Conservation (phyloP, 176 grass and related monocot species). For the Bolboschoenus planiculmis region DNA sequence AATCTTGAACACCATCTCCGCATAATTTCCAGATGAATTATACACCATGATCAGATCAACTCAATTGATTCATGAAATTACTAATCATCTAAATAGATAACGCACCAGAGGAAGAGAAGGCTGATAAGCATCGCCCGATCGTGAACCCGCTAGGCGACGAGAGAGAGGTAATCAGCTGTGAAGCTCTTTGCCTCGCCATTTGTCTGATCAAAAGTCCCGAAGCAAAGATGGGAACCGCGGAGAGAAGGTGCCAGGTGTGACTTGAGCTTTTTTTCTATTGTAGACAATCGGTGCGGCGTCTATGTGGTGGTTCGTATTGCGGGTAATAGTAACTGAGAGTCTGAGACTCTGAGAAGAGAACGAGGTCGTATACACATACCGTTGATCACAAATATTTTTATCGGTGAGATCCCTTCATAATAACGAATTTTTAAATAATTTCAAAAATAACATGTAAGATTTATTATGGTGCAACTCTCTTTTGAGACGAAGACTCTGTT, state of each 20-base stretch:
- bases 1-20: no score
- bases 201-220: neutral
- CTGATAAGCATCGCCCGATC: neutral
- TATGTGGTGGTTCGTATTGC: neutral
- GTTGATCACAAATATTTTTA: no score
- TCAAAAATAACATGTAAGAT: no score
- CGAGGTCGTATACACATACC: no score
- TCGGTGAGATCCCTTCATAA: no score
- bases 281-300: neutral
- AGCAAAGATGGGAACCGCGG: neutral
- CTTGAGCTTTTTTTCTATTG: neutral
- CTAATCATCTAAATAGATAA: neutral
- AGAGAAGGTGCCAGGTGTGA: neutral
- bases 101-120: conserved; percentile 4
- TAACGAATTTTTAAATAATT: no score
- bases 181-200: conserved; percentile 12
- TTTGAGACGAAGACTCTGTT: neutral
- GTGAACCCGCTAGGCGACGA: neutral
- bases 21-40: neutral
- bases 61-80: neutral
- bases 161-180: conserved; percentile 8
- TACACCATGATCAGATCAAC: neutral
- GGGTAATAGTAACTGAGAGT: neutral
- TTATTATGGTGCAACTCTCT: no score
- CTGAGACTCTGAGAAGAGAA: no score